Evolutionary conservation across 2,329 filamentous ascomycete genomes (phyloP).

Genomic region (Purpureocillium lavendulum): DNA sequence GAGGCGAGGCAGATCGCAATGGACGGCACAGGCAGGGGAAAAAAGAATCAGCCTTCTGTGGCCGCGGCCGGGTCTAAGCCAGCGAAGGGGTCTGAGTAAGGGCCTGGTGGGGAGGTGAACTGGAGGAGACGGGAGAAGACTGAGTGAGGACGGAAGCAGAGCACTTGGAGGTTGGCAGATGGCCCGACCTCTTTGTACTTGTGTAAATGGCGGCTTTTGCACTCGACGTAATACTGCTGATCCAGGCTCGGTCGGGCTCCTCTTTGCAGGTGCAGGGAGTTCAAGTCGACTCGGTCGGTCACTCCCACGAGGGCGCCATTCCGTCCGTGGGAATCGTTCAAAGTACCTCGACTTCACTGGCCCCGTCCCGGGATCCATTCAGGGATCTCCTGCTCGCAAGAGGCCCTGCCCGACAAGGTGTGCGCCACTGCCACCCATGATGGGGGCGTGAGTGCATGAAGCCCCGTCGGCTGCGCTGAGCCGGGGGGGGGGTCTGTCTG

Average conservation of each 20-base stretch:
- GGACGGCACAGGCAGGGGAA: background rate
- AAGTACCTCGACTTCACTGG: conserved; percentile 6
- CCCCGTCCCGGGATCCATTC: background rate
- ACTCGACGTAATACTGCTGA: conserved; percentile 8
- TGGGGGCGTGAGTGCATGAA: conserved; percentile 2
- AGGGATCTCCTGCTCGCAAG: background rate
- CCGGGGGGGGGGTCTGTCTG: background rate
- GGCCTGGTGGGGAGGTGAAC: conserved; percentile 7
- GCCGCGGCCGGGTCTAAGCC: conserved; percentile 16
- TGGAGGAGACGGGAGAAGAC: background rate
- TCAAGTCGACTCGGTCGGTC: no score
- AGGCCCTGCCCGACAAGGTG: no score
- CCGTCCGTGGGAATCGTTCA: background rate
- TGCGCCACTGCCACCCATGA: background rate
- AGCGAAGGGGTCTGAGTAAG: conserved; percentile 4
- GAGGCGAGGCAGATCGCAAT: background rate
- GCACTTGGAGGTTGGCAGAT: conserved; percentile 8
- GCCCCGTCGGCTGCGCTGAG: background rate
- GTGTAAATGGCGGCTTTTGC: conserved; percentile 10
- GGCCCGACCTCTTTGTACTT: conserved; percentile 12
- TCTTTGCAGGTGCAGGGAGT: conserved; percentile 6
- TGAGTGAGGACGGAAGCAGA: conserved; percentile 4
- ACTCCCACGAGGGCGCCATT: conserved; percentile 2
- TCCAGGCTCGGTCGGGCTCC: conserved; percentile 1
- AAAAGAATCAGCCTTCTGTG: conserved; percentile 17